These are phyloP conservation scores for Vitis hybrid DNA, from an alignment of 177 flowering plant genomes.

Conservation along the genomic window DNA sequence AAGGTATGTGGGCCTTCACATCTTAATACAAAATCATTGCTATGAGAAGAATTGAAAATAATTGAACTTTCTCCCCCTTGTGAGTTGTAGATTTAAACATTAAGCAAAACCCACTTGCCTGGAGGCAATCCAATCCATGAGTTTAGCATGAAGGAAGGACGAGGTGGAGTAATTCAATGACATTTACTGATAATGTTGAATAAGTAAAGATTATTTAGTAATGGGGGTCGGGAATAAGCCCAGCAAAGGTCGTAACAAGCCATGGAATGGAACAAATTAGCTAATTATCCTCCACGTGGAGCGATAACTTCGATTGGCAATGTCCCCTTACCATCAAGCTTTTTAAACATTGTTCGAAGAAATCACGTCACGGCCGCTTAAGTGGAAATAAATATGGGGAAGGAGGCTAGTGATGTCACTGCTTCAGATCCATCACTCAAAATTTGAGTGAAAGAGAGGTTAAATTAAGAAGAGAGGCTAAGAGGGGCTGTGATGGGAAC, in stretches of 20 bases:
- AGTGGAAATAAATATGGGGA: background rate
- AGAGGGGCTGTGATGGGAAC: background rate
- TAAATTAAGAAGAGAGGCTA: background rate
- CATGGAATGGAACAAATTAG: background rate
- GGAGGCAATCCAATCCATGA: too few relatives aligned
- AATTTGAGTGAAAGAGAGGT: background rate
- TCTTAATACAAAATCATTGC: too few relatives aligned
- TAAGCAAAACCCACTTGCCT: too few relatives aligned
- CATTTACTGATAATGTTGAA: background rate
- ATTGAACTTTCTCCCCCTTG: too few relatives aligned
- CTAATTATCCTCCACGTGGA: slow-evolving; percentile 11
- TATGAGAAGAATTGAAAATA: too few relatives aligned
- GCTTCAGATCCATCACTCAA: slow-evolving; percentile 13
- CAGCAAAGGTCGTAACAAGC: background rate
- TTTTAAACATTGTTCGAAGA: background rate
- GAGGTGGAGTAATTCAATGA: too few relatives aligned
- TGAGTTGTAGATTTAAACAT: too few relatives aligned
- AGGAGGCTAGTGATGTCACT: slow-evolving; percentile 17
- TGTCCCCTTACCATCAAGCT: background rate
- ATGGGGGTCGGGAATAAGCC: background rate
- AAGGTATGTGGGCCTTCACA: too few relatives aligned
- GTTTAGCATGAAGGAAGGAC: background rate
- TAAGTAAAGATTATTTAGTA: background rate
- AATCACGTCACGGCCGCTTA: background rate
- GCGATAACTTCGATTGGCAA: slow-evolving; percentile 4